Evolutionary conservation across 305 asterid genomes (phyloP).

Genomic region (Solanum chacoense): DNA sequence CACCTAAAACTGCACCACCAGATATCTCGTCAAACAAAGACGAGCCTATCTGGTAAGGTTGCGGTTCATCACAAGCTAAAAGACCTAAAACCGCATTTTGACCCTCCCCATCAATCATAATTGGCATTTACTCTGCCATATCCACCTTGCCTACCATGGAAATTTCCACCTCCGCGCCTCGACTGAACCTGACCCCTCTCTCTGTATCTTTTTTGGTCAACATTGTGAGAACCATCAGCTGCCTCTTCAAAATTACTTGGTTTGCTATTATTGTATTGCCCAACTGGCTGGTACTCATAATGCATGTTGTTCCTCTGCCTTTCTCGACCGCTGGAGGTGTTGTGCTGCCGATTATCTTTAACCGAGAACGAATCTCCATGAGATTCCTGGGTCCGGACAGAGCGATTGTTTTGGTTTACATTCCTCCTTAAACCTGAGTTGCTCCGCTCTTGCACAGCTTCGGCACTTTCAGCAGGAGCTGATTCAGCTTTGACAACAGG

Average conservation of each 20-base stretch:
- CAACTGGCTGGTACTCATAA: conserved; percentile 84
- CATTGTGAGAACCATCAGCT: conserved; percentile 33
- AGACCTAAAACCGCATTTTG: conserved; percentile 13
- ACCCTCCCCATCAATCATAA: conserved; percentile 30
- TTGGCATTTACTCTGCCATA: conserved; percentile 25
- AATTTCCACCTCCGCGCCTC: conserved; percentile 54
- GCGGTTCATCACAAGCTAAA: conserved; percentile 11
- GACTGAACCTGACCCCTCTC: conserved; percentile 53
- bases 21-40: conserved; percentile 26
- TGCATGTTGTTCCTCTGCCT: conserved; percentile 51
- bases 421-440: conserved; percentile 38
- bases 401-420: conserved; percentile 41
- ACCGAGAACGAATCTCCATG: conserved; percentile 52
- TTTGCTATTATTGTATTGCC: conserved; percentile 38
- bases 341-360: conserved; percentile 33
- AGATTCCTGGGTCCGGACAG: conserved; percentile 41
- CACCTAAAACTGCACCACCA: conserved; percentile 17
- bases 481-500: conserved; percentile 28
- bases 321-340: conserved; percentile 32
- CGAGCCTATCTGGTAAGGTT: conserved; percentile 15
- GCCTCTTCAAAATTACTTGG: conserved; percentile 33
- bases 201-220: conserved; percentile 42
- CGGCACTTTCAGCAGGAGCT: conserved; percentile 19
- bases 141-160: conserved; percentile 39
- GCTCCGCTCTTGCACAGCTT: conserved; percentile 30